Evolutionary conservation across 371 early-diverging fungal genomes (phyloP), one percentile per base, ranked within the genome.

Genomic region (Apophysomyces trapeziformis): DNA sequence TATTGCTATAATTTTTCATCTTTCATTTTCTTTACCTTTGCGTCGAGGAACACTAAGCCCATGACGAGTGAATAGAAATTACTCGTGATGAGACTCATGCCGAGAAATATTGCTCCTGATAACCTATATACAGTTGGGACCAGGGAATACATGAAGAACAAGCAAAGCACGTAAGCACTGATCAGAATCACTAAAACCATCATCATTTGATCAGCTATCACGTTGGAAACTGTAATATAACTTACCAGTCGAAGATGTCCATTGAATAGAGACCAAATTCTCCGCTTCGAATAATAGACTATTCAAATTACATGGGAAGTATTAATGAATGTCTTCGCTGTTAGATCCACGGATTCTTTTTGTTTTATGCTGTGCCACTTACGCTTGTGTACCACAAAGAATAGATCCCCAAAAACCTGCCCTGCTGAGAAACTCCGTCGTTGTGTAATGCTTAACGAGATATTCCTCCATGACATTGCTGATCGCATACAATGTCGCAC

Each of bases 391-490:
- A 9, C 78, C 77, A 58, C 78, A 74, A 8, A 76, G 32, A 0
- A 81, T 7, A 26, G 63, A 60, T 2, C 82, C 82, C 73, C 71
- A 73, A 11, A 70, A 64, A 7, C 82, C 77, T n/a, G 72, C 68
- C 35, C 72, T 69, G 0, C 70, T 63, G 6, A 81, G 50, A 16
- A 81, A 76, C 61, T 77, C 74, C 12, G 63, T 38, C 7, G 75
- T 68, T 8, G 75, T 64, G 64, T 67, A 67, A 12, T 71, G 69
- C 36, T 68, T 61, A n/a, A 81, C 79, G 21, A 81, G 60, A 62
- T 81, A 72, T 41, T 81, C 82, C 65, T 81, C 82, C 18, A 75
- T 75, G 14, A 81, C 77, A 61, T 81, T 81, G 56, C 78, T 75
- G 37, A 75, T 62, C 14, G 78, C 82, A 67, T 81, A 81, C 14